A percentile compares a stretch with the other conserved stretches of the same genome.
Evolutionary conservation across 139 green algal genomes (phyloP).

Genomic region (Volvox africanus): DNA sequence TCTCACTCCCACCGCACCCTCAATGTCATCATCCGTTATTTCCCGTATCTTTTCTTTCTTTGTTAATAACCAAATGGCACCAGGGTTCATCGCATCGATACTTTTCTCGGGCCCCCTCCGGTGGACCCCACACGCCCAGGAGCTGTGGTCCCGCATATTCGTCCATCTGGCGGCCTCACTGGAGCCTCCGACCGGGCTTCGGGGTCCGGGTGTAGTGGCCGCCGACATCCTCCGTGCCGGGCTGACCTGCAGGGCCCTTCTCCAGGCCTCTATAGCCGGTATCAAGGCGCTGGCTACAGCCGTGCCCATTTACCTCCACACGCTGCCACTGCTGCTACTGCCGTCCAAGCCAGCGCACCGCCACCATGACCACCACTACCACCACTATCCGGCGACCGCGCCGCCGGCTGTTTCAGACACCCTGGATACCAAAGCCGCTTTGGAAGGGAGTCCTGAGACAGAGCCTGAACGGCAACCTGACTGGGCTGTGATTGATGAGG

Average conservation of each 20-base stretch:
- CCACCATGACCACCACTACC: background rate
- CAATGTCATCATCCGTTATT: too few relatives aligned
- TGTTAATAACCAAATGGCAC: too few relatives aligned
- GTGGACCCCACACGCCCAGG: background rate
- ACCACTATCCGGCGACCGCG: too few relatives aligned
- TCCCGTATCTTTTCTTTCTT: too few relatives aligned
- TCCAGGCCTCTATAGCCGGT: background rate
- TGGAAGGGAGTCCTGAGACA: background rate
- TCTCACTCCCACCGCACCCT: too few relatives aligned
- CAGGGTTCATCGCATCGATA: too few relatives aligned
- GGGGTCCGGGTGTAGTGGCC: constrained; percentile 19
- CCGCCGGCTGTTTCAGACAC: too few relatives aligned
- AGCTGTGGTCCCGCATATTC: constrained; percentile 4
- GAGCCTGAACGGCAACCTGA: background rate
- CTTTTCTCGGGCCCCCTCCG: too few relatives aligned
- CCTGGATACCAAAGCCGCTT: background rate
- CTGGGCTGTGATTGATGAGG: background rate
- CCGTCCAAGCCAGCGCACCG: background rate
- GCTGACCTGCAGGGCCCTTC: background rate
- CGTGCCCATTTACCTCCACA: background rate
- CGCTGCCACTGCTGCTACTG: background rate
- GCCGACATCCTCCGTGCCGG: background rate
- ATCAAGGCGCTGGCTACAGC: background rate
- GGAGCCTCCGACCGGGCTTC: background rate
- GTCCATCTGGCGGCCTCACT: background rate